Evolutionary conservation across 208 protist species (phyloP).

Genomic region (Leishmania tarentolae): DNA sequence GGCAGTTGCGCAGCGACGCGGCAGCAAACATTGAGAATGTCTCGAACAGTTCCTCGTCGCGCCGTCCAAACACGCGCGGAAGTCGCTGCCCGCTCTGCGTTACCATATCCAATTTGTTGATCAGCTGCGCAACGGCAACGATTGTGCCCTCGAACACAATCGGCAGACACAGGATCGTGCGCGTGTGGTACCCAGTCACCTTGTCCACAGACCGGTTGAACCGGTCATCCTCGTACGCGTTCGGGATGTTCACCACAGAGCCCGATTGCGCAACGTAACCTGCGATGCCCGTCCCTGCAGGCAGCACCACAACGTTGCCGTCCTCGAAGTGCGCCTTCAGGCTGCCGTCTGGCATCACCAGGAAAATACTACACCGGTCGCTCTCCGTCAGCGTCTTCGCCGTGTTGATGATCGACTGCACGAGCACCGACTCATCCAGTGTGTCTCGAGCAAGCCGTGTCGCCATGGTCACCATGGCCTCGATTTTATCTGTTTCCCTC

Average conservation of each 20-base stretch:
- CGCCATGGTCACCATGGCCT: conserved; percentile 85
- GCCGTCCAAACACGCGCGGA: conserved; percentile 49
- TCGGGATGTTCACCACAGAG: conserved; percentile 61
- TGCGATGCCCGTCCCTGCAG: conserved; percentile 63
- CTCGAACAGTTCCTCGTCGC: conserved; percentile 74
- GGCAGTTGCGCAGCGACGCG: conserved; percentile 71
- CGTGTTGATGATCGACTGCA: conserved; percentile 82
- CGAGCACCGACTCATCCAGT: conserved; percentile 72
- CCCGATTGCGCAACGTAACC: conserved; percentile 65
- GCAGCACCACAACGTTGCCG: conserved; percentile 62
- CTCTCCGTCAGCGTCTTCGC: conserved; percentile 72
- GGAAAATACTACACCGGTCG: conserved; percentile 73
- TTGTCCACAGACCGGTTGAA: conserved; percentile 77
- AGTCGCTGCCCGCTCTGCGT: conserved; percentile 54
- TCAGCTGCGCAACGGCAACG: conserved; percentile 75
- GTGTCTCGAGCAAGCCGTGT: conserved; percentile 79
- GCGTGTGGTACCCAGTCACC: conserved; percentile 67
- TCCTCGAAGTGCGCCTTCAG: conserved; percentile 77
- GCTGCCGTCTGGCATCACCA: conserved; percentile 55
- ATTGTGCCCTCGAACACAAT: conserved; percentile 70
- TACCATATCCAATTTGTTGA: conserved; percentile 77
- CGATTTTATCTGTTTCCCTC: conserved; percentile 58
- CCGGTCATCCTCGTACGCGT: conserved; percentile 71
- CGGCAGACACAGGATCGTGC: conserved; percentile 76
- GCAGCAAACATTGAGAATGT: conserved; percentile 76